Evolutionary conservation across 2,329 filamentous ascomycete species (phyloP), one percentile per base, ranked within the genome.

Genomic region (Dissoconium aciculare): DNA sequence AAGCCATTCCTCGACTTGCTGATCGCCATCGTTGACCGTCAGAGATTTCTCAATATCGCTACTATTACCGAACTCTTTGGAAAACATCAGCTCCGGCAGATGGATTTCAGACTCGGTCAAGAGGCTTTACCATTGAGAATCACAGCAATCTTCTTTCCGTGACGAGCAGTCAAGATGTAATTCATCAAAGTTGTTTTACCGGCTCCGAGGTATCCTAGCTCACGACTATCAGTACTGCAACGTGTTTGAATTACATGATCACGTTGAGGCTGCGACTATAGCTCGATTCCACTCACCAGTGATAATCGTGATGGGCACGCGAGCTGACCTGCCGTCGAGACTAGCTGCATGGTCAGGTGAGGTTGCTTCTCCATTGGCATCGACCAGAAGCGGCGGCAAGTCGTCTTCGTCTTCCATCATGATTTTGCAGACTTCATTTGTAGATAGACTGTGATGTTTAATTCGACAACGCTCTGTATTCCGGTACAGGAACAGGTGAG

Each of bases 101-200:
- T 13, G 11, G 23, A 9, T 25, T 3, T 33, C 34, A 32, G 26
- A 65, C 54, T 51, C 49, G n/a, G n/a, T n/a, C n/a, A n/a, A n/a
- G n/a, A n/a, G n/a, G n/a, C n/a, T n/a, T n/a, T n/a, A 59, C 82
- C 84, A 56, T 98, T 98, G 62, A 98, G 71, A 34, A 98, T 95
- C 10, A 98, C 89, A 8, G 89, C 89, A 54, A 98, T 89, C 50
- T 84, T 93, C 66, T 95, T 95, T 54, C 87, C 87, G 66, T 98
- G 89, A 38, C 87, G 77, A 35, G 85, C 84, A 15, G 79, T 92
- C 31, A 98, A 64, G 38, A 98, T 95, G 54, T 95, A 93, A 55
- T 98, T 95, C 35, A 98, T 64, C 16, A 95, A 59, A 0, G 87
- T 95, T 0, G 87, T 95, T 58, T 98, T 98, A 11, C 89, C 89